A percentile compares a stretch with the other conserved stretches of the same genome.
Evolutionary conservation across 495 filamentous ascomycete genomes (phyloP).

Genomic region (Penicillium macrosclerotiorum): DNA sequence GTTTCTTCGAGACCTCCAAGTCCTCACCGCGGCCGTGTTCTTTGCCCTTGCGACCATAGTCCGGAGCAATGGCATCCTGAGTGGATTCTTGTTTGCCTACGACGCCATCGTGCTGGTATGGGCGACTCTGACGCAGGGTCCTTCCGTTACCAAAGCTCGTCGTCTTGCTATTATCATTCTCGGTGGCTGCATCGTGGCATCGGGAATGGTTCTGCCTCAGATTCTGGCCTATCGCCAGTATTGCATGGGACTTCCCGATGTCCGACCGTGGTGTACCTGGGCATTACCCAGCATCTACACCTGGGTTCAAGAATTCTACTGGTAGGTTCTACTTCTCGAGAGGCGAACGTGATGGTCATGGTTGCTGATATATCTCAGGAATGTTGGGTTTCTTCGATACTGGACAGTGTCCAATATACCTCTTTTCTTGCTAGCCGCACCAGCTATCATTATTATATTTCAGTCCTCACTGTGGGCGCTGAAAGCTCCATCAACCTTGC

Average conservation of each 20-base stretch:
- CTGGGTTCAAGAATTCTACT: conserved; percentile 87
- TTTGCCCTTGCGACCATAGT: conserved; percentile 74
- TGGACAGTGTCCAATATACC: conserved; percentile 87
- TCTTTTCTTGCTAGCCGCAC: conserved; percentile 78
- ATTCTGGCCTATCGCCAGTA: conserved; percentile 69
- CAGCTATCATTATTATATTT: conserved; percentile 70
- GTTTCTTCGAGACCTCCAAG: conserved; percentile 38
- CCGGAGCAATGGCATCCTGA: conserved; percentile 84
- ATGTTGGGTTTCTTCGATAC: conserved; percentile 82
- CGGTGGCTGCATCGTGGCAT: conserved; percentile 64
- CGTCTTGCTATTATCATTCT: conserved; percentile 55
- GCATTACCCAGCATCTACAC: conserved; percentile 80
- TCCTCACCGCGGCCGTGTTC: conserved; percentile 59
- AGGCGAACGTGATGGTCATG: not conserved
- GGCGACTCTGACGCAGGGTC: conserved; percentile 28
- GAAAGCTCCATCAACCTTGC: conserved; percentile 16
- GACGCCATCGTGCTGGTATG: conserved; percentile 46
- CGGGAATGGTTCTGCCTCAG: conserved; percentile 71
- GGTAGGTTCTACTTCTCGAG: conserved; percentile 55
- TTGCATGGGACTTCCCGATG: conserved; percentile 47
- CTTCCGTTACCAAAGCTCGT: conserved; percentile 27
- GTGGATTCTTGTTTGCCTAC: conserved; percentile 68
- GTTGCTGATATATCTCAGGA: conserved; percentile 50
- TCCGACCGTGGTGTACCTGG: conserved; percentile 71
- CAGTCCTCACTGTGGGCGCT: conserved; percentile 56